Base-by-base conservation (phyloP, 2,329 filamentous ascomycete genomes). In the Botrytis byssoidea region DNA sequence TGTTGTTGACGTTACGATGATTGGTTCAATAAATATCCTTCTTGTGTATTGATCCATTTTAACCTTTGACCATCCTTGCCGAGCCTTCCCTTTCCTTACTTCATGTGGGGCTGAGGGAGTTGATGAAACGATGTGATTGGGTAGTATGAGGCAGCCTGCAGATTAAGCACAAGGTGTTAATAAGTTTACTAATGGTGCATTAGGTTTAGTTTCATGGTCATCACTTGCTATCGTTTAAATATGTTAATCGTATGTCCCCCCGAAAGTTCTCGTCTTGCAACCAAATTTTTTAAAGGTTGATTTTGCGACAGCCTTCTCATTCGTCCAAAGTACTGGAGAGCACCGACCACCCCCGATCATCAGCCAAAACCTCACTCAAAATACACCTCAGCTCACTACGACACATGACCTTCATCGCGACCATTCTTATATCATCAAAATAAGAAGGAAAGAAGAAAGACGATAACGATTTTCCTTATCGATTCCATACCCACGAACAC, bases 211-310 rank as follows among this genome's bases (percentile, higher is more conserved):
- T 55, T 48, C 70, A 25, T 40, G 70, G 60, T 40, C 70, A 67
- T 35, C 42, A 37, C 46, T 55, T 66, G n/a, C 61, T 25, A 55
- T 72, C 29, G 37, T 73, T 73, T 73, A 73, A 73, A 73, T 73
- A 73, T 73, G 64, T 73, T 55, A 63, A 61, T 63, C 35, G 42
- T 37, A 42, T 35, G 20, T 70, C 65, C 71, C 51, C 71, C 55
- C 57, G 32, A 73, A 70, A 73, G 51, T 55, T 73, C 71, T 73
- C 55, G 57, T 73, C 71, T 73, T 73, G 71, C 71, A 73, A 69
- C 55, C 55, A 73, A 70, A 46, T 69, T 73, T 69, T 69, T 35
- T 57, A 71, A 61, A 70, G 67, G 37, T 70, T 68, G 29, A 32
- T 48, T 48, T 69, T 73, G 71, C 71, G 71, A 68, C 55, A 37